Base-by-base conservation (phyloP, 2,329 filamentous ascomycete genomes). In the Rhinocladiella mackenziei region DNA sequence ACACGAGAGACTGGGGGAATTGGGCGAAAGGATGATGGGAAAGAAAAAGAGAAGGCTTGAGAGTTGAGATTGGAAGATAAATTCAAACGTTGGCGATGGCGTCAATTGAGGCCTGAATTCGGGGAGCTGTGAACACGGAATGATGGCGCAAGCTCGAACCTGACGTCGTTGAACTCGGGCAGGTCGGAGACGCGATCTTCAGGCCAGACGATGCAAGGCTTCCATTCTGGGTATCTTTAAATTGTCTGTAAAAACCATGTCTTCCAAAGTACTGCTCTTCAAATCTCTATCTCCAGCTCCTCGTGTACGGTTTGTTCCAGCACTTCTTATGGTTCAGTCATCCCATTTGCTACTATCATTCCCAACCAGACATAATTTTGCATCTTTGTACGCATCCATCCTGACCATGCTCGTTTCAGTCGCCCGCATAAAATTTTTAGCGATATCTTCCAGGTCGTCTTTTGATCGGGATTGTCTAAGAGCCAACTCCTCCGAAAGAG, bases 321-420 rank as follows among this genome's bases (percentile, higher is more conserved):
- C 34, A 35, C 51, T 56, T 25, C 48, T 44, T 19, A 57, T 14
- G 13, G 39, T 20, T n/a, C 54, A 15, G 7, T 39, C 44, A 22
- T 51, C 39, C 55, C 53, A 57, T 17, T 40, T 29, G 7, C 22
- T 41, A 25, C 28, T 42, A 31, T 57, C 49, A 23, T 45, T 47
- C 8, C 38, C 33, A 19, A 37, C 10, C 26, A 57, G 43, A 37
- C 48, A 50, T 10, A 26, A 39, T 29, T 32, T 49, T 18, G 55
- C 55, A 14, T 46, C 49, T 13, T 41, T 19, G 34, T 54, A 57
- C 13, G 53, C 55, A 17, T 48, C 43, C 13, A 43, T 40, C 18
- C 51, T 44, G 29, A 43, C 39, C 35, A 20, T 48, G 19, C 48
- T 28, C 19, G 6, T n/a, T n/a, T n/a, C n/a, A n/a, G n/a, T n/a